These are phyloP conservation scores for Ophiostoma sp. DNA, from an alignment of 2,329 filamentous ascomycete species.

Conservation along the genomic window DNA sequence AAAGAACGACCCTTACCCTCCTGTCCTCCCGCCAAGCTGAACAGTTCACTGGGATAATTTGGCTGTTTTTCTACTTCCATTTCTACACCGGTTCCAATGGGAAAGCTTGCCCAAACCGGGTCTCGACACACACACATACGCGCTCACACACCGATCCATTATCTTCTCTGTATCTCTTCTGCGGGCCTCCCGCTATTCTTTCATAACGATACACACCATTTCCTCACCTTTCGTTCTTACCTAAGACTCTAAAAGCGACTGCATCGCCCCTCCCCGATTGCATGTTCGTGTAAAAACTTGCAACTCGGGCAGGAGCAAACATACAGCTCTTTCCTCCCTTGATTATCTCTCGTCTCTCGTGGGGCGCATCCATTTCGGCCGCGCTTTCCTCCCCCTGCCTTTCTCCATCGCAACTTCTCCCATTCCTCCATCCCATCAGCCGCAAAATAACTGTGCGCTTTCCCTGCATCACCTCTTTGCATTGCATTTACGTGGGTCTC, in stretches of 20 bases:
- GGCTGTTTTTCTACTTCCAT: not conserved
- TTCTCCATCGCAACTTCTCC: not conserved
- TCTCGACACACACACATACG: not conserved
- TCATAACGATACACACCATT: not conserved
- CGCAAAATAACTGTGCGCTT: conserved; percentile 11
- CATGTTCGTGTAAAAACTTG: not conserved
- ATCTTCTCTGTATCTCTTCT: not conserved
- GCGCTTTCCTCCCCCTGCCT: not conserved
- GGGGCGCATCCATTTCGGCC: not conserved
- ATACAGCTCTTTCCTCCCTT: not conserved
- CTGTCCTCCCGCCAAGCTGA: not conserved
- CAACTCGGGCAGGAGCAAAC: not conserved
- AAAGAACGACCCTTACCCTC: not conserved
- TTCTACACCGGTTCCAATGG: not conserved
- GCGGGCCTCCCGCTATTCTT: not conserved
- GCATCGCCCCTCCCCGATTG: not conserved
- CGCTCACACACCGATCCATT: not conserved
- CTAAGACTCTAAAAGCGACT: not conserved
- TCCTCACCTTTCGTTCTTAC: not conserved
- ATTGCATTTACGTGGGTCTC: not conserved
- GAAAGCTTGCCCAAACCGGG: conserved; percentile 7
- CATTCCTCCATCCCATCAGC: conserved; percentile 12
- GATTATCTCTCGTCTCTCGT: not conserved
- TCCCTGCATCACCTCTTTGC: not conserved
- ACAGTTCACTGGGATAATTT: not conserved